Conservation (phyloP, 108 stramenopile genomes). For the Cyclotella choctawhatcheeana region DNA sequence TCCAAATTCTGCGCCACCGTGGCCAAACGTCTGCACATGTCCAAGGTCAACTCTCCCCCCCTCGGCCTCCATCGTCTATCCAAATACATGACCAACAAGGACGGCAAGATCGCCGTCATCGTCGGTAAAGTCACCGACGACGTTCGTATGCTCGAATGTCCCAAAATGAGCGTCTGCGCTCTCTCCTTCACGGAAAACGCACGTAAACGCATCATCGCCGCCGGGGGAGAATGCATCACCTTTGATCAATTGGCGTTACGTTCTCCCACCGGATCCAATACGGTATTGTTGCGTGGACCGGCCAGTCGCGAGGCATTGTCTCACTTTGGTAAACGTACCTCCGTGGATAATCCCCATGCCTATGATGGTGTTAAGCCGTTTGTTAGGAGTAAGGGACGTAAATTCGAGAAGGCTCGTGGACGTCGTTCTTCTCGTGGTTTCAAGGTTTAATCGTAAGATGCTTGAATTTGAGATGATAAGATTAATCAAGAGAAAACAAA, state of each 20-base stretch:
- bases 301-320: conserved; percentile 95
- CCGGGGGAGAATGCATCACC: conserved; percentile 99
- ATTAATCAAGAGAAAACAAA: too few species aligned
- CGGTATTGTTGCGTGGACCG: conserved; percentile 98
- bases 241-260: conserved; percentile 99
- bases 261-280: conserved; percentile 95
- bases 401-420: conserved; percentile 99
- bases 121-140: conserved; percentile 99
- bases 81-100: conserved; percentile 98
- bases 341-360: conserved; percentile 90
- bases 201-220: conserved; percentile 96
- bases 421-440: conserved; percentile 97
- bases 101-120: conserved; percentile 96
- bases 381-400: conserved; percentile 98
- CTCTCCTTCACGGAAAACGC: conserved; percentile 98
- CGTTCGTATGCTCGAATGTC: conserved; percentile 96
- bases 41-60: conserved; percentile 97
- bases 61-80: conserved; percentile 93
- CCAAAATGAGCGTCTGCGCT: conserved; percentile 95
- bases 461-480: conserved; percentile 6
- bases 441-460: conserved; percentile 95
- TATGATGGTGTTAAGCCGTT: conserved; percentile 97
- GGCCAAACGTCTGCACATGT: conserved; percentile 98
- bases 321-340: conserved; percentile 96
- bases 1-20: conserved; percentile 95